Base-by-base conservation (phyloP, 768 basidiomycete genomes). In the Hortiboletus campestris region DNA sequence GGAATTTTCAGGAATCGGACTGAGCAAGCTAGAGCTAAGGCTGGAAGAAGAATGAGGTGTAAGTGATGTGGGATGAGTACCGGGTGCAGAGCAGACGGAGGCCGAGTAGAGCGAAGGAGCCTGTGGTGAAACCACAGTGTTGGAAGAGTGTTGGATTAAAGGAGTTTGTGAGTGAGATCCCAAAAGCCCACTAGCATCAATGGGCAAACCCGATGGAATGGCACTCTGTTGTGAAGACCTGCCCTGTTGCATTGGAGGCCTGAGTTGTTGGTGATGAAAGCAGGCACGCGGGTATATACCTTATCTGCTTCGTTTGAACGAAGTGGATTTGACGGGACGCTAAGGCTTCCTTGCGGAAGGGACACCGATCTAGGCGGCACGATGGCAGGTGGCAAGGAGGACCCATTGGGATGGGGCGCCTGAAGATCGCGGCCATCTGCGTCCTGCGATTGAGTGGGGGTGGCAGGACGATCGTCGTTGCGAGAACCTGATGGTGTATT, bases 1-100 rank as follows among this genome's bases (percentile, higher is more conserved):
- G 20, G 71, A 68, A 57, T 66, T 65, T 64, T 76, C 70, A 19
- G 67, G 59, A 40, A 61, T 67, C 36, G 61, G 68, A 45, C 53
- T 67, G 39, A 63, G 66, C 32, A 59, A 56, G 32, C 46, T 51
- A 16, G 61, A 53, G 44, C 31, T 38, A 19, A 52, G 53, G 31
- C 53, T 48, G 44, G 71, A 67, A 44, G 69, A 62, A 45, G 53
- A 50, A 46, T 58, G 67, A 20, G 51, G 64, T 16, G 34, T 56
- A 45, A 55, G 58, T 56, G 59, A 62, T 53, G 47, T 2, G 16
- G 46, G 60, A 14, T 66, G 64, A 17, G 44, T 16, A 12, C 19
- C 40, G 32, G 40, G 61, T 51, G 51, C 55, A 61, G 54, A 60
- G 44, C 69, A 56, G 35, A 61, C 55, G 32, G 51, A 56, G 53